Conservation (phyloP, 257 asterid genomes). For the Ligustrum vulgare region DNA sequence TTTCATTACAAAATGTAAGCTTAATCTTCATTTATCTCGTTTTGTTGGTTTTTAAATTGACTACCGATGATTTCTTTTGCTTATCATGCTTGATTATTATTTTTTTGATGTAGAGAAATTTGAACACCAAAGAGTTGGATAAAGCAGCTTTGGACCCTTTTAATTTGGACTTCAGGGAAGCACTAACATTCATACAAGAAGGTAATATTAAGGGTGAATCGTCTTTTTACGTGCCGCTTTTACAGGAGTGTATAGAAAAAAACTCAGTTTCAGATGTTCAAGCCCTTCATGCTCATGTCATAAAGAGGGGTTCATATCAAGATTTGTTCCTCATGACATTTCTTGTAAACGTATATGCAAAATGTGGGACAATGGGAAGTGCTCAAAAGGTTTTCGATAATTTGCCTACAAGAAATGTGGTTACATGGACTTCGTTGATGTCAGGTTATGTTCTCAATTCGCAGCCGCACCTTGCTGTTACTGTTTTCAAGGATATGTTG, state of each 20-base stretch:
- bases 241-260: slow-evolving; percentile 63
- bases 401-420: slow-evolving; percentile 65
- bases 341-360: slow-evolving; percentile 72
- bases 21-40: not conserved
- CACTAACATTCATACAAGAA: slow-evolving; percentile 36
- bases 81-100: slow-evolving; percentile 1
- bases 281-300: slow-evolving; percentile 62
- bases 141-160: slow-evolving; percentile 36
- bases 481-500: slow-evolving; percentile 69
- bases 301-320: slow-evolving; percentile 57
- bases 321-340: slow-evolving; percentile 73
- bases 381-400: slow-evolving; percentile 69
- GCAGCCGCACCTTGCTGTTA: slow-evolving; percentile 55
- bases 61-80: not conserved
- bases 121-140: slow-evolving; percentile 42
- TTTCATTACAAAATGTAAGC: slow-evolving; percentile 60
- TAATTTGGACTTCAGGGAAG: slow-evolving; percentile 49
- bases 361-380: slow-evolving; percentile 56
- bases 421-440: slow-evolving; percentile 88
- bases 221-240: slow-evolving; percentile 57
- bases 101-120: slow-evolving; percentile 39
- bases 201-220: slow-evolving; percentile 48
- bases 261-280: slow-evolving; percentile 47
- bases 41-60: not conserved
- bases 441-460: slow-evolving; percentile 62